Evolutionary conservation across 352 stramenopile genomes (phyloP).

Genomic region (Blastocystis sp.): DNA sequence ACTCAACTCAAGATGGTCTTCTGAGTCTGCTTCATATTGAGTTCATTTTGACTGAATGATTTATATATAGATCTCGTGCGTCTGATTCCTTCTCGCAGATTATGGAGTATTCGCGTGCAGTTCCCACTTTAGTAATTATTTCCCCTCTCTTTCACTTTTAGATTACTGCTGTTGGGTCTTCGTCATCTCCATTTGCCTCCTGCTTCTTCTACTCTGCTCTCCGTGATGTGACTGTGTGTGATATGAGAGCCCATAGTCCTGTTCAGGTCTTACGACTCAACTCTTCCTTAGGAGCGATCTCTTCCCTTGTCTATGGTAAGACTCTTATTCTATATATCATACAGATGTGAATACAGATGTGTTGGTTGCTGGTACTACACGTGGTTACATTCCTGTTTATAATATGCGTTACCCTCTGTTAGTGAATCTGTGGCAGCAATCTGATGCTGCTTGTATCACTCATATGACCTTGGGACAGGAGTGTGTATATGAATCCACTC

Average conservation of each 20-base stretch:
- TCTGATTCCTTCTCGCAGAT: constrained; percentile 53
- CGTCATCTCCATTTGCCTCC: not conserved
- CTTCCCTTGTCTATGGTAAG: constrained; percentile 19
- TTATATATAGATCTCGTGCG: not conserved
- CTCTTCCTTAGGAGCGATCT: constrained; percentile 23
- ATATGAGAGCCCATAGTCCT: not conserved
- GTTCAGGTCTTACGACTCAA: not conserved
- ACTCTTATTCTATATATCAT: not conserved
- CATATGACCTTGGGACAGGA: not conserved
- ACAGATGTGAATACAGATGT: constrained; percentile 14
- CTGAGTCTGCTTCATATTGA: constrained; percentile 33
- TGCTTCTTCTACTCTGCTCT: constrained; percentile 62
- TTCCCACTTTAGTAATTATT: not conserved
- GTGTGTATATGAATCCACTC: not conserved
- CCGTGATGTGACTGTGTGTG: not conserved
- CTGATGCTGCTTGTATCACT: not conserved
- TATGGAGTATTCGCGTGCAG: constrained; percentile 1
- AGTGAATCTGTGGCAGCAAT: constrained; percentile 62
- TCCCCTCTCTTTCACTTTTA: not conserved
- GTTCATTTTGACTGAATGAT: not conserved
- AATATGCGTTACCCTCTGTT: constrained; percentile 63
- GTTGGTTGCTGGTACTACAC: constrained; percentile 10
- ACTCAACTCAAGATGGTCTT: constrained; percentile 35
- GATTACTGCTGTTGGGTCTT: constrained; percentile 14
- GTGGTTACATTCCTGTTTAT: constrained; percentile 30